Base-by-base conservation (phyloP, 495 filamentous ascomycete species). In the Sordaria brevicollis region DNA sequence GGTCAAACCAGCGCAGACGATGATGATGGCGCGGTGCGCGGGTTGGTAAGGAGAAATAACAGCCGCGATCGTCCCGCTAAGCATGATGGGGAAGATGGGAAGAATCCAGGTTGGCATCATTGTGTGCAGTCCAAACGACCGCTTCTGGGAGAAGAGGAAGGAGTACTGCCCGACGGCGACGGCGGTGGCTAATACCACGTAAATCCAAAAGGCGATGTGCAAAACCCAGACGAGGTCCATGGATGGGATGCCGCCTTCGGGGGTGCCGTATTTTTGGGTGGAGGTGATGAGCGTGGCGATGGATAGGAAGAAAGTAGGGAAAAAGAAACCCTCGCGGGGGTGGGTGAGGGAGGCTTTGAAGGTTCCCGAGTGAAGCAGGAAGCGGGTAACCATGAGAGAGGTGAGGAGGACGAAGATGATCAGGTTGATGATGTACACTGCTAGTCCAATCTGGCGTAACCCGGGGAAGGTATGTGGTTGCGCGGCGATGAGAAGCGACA, bases 301-400 rank as follows among this genome's bases (percentile, higher is more conserved):
- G 7, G 86, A 86, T 15, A 93, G 83, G 75, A 87, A 89, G 70
- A 91, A 90, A 11, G 89, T 89, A 17, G 87, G 85, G 54, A 91
- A 83, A 82, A 91, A 92, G 65, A 91, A 86, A 8, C 86, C 86
- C 72, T 93, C 90, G 6, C 86, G 83, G 4, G 86, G 86, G 69
- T 91, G 88, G 7, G 81, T 81, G 54, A 92, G 74, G 19, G 89
- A 89, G 34, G 81, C 71, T 29, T 80, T 77, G 39, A 91, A 71
- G 0, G 84, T 82, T 9, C 85, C 82, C 8, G 81, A 79, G 69
- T 83, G 83, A 13, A 87, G 72, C 29, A 84, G 71, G 80, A 91
- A 92, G 70, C 90, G 86, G 5, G 83, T 74, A 4, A 81, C 73
- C 77, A 89, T 84, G 13, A 82, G 71, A 0, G 81, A 77, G 41